Conservation (phyloP, 257 asterid species). For the Thymus quinquecostatus region DNA sequence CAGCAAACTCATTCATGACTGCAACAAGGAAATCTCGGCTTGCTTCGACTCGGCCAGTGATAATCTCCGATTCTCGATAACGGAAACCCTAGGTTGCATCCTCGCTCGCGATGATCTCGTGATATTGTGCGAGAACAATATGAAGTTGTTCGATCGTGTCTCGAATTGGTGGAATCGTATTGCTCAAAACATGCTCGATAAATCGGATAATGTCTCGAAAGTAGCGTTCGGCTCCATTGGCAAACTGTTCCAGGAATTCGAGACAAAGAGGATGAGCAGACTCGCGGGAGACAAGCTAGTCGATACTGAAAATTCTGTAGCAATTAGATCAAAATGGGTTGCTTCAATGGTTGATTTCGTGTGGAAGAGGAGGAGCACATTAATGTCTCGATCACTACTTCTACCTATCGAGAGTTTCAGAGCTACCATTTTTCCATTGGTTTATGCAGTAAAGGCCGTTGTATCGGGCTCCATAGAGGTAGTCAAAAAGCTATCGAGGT, state of each 20-base stretch:
- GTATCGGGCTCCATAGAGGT: conserved; percentile 80
- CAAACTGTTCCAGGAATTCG: conserved; percentile 83
- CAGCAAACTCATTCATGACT: conserved; percentile 75
- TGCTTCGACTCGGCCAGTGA: conserved; percentile 80
- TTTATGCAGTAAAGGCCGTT: conserved; percentile 78
- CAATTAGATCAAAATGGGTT: conserved; percentile 84
- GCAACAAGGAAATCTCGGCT: conserved; percentile 71
- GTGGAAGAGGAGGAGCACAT: conserved; percentile 72
- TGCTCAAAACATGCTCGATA: conserved; percentile 81
- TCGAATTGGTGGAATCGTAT: conserved; percentile 85
- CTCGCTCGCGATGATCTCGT: conserved; percentile 91
- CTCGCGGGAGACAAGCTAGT: conserved; percentile 93
- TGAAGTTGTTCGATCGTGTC: conserved; percentile 80
- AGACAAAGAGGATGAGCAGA: conserved; percentile 86
- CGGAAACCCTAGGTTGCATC: conserved; percentile 85
- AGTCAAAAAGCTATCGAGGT: conserved; percentile 74
- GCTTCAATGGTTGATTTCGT: conserved; percentile 74
- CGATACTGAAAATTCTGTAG: conserved; percentile 84
- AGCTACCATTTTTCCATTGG: conserved; percentile 71
- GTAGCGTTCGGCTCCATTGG: conserved; percentile 86
- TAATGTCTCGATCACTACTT: conserved; percentile 73
- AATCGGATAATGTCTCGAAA: conserved; percentile 70
- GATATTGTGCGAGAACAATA: conserved; percentile 74
- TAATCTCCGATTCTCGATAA: conserved; percentile 74
- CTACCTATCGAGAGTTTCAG: conserved; percentile 84